phyloP scores from a whole-genome alignment of 768 basidiomycete genomes.

The Suillus tomentosus region DNA sequence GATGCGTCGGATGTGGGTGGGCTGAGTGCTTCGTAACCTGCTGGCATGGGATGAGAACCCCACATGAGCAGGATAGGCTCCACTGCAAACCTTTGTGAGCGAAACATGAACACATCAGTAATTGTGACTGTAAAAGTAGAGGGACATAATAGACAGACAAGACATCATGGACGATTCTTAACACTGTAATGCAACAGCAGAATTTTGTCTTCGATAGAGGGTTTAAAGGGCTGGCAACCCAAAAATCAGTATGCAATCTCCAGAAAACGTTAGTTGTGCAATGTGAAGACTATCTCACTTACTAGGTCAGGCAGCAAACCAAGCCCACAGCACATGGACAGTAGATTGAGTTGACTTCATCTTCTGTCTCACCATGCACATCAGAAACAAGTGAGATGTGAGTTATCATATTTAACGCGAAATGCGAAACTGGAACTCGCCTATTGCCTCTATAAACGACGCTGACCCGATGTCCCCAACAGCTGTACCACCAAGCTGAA shows the following conservation, averaged over 20 bases:
- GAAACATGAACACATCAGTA: too few relatives aligned
- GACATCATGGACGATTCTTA: conserved; percentile 76
- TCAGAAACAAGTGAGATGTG: conserved; percentile 97
- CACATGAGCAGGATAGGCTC: too few relatives aligned
- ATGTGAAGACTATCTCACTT: conserved; percentile 25
- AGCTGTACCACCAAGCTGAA: conserved; percentile 85
- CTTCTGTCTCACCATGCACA: conserved; percentile 97
- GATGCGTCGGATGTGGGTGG: background rate
- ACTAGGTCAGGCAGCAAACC: conserved; percentile 93
- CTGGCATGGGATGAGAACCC: too few relatives aligned
- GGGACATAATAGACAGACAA: conserved; percentile 98
- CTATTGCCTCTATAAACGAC: conserved; percentile 97
- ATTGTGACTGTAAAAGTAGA: conserved; percentile 83
- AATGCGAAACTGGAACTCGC: conserved; percentile 87
- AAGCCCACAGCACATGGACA: conserved; percentile 86
- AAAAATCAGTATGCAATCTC: conserved; percentile 93
- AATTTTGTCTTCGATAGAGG: conserved; percentile 90
- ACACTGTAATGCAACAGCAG: too few relatives aligned
- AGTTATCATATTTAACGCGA: conserved; percentile 90
- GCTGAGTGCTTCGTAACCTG: too few relatives aligned
- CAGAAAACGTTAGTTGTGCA: conserved; percentile 2
- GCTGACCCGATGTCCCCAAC: conserved; percentile 99
- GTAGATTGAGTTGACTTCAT: conserved; percentile 99
- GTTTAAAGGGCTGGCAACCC: conserved; percentile 76
- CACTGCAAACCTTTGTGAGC: too few relatives aligned